Evolutionary conservation across 768 basidiomycete species (phyloP).

Genomic region (Panellus pusillus): DNA sequence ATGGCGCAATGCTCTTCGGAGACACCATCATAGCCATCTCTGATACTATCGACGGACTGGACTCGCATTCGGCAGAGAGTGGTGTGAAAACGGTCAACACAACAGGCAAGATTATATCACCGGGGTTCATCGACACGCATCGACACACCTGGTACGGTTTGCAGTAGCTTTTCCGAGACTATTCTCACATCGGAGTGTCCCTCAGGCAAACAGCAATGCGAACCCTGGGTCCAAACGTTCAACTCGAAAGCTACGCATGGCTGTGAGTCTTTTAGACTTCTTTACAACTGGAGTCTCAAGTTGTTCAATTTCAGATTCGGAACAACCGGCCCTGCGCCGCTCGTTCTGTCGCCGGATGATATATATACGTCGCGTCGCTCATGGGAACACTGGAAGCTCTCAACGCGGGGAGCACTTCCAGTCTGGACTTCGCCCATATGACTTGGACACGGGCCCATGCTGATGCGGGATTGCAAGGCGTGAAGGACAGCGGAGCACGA

Average conservation of each 20-base stretch:
- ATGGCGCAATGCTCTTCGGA: slow-evolving; percentile 13
- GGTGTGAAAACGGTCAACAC: slow-evolving; percentile 9
- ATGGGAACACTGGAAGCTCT: slow-evolving; percentile 10
- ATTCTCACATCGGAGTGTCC: background rate
- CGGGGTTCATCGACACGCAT: slow-evolving; percentile 13
- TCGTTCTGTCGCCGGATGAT: slow-evolving; percentile 11
- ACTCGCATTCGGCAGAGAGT: background rate
- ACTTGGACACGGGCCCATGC: slow-evolving; percentile 11
- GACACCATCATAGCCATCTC: slow-evolving; percentile 14
- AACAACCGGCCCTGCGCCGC: slow-evolving; percentile 1
- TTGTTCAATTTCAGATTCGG: background rate
- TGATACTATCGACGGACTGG: slow-evolving; percentile 9
- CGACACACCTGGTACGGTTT: slow-evolving; percentile 8
- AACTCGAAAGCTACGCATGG: slow-evolving; percentile 12
- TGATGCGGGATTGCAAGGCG: slow-evolving; percentile 4
- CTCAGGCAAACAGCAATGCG: slow-evolving; percentile 10
- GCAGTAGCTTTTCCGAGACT: background rate
- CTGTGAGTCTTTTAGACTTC: background rate
- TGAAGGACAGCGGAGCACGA: slow-evolving; percentile 8
- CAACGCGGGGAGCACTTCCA: slow-evolving; percentile 10
- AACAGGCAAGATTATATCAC: slow-evolving; percentile 15
- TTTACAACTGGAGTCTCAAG: background rate
- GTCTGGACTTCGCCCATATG: slow-evolving; percentile 10
- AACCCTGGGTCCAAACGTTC: slow-evolving; percentile 12
- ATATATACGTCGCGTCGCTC: slow-evolving; percentile 9